Base-by-base conservation (phyloP, 2,329 filamentous ascomycete genomes). In the Lecanicillium sp. region DNA sequence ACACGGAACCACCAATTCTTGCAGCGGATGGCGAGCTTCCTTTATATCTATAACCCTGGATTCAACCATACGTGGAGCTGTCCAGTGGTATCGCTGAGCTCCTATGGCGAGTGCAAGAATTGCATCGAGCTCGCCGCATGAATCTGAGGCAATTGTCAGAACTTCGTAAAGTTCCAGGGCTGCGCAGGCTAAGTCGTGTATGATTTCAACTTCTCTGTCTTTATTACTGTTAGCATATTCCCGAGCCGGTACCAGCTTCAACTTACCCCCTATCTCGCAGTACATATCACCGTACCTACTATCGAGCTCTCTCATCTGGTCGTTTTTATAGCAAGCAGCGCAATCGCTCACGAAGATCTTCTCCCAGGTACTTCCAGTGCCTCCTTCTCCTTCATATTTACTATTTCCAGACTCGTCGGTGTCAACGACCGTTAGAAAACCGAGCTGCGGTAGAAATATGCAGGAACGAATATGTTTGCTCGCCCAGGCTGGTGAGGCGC, bases 171-270 rank as follows among this genome's bases (percentile, higher is more conserved):
- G 76, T 44, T 78, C 66, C 1, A 96, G 65, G 13, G 96, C 68
- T 28, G 68, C 71, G 33, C 84, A 76, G 2, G 85, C 79, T 20
- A 98, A 74, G 4, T 74, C 67, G 51, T 96, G 84, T 1, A 92
- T 73, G 31, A 97, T 85, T 49, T 95, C 86, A 32, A 96, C 89
- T 56, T 98, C 90, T 40, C 78, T 79, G 52, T 95, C 89, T 84
- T 44, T 35, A 11, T 7, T 17, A 11, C 5, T 12, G 34, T 61
- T 42, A 60, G 54, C 14, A 15, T 7, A 17, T 7, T 7, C 5
- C 30, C 18, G 1, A 19, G 3, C 29, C 14, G 17, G 35, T 11
- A 15, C 14, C 8, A 11, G 3, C 10, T 11, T 14, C 7, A 17
- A 44, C 70, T 54, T 67, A 85, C 86, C 84, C 50, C 85, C 84